Conservation (phyloP, 2,329 filamentous ascomycete genomes). For the Pyrenochaeta sp. region DNA sequence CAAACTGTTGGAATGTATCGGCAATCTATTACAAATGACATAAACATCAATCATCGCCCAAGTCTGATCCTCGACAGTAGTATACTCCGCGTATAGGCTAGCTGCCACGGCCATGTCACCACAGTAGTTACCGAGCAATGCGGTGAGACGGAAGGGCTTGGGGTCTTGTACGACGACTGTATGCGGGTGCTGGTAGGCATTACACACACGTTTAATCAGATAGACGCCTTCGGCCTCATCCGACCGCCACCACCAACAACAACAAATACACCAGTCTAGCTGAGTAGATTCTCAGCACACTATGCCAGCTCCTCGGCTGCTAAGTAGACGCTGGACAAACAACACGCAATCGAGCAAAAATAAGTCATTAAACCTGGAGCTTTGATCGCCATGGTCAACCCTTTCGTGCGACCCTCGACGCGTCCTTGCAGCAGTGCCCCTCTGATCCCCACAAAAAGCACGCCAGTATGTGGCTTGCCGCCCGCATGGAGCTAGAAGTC, state of each 20-base stretch:
- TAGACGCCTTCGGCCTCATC: neutral
- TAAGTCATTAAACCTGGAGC: too few species aligned
- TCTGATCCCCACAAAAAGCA: slow-evolving; percentile 1
- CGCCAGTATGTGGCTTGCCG: slow-evolving; percentile 1
- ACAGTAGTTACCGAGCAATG: neutral
- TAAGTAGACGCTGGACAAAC: too few species aligned
- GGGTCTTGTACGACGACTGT: neutral
- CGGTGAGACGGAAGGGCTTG: neutral
- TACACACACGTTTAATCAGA: slow-evolving; percentile 2
- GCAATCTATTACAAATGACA: slow-evolving; percentile 13
- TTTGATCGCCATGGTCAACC: too few species aligned
- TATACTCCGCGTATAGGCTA: neutral
- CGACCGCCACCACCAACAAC: neutral
- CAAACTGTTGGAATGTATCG: too few species aligned
- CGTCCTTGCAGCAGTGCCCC: neutral
- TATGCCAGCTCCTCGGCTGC: neutral
- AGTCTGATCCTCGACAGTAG: neutral
- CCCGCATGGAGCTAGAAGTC: slow-evolving; percentile 3
- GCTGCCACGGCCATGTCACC: too few species aligned
- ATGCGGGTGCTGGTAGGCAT: neutral
- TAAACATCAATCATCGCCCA: neutral
- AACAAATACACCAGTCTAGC: neutral
- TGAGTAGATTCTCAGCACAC: too few species aligned
- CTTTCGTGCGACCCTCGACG: neutral
- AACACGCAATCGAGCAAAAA: too few species aligned